Percentiles rank a stretch among this genome's conserved stretches.
Conservation (phyloP, 2,329 filamentous ascomycete species). For the Arthroderma uncinatum region DNA sequence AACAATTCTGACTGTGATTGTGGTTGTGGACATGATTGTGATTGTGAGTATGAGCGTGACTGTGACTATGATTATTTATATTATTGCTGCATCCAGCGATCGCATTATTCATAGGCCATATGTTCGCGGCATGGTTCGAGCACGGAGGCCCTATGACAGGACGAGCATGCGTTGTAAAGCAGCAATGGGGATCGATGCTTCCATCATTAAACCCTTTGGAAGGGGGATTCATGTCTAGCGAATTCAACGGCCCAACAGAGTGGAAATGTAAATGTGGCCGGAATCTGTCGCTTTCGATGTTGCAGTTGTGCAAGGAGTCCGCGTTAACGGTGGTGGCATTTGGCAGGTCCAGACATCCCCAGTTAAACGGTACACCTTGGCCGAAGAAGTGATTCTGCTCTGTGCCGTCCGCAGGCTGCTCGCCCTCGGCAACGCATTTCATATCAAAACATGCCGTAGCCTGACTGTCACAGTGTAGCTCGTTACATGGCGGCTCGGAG, state of each 20-base stretch:
- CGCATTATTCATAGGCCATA: conserved; percentile 6
- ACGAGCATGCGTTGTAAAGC: neutral
- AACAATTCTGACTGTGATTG: neutral
- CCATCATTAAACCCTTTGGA: neutral
- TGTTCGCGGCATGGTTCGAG: conserved; percentile 3
- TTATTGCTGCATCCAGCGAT: conserved; percentile 1
- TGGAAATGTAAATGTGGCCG: conserved; percentile 1
- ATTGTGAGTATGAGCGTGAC: too few species aligned
- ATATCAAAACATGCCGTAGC: conserved; percentile 30
- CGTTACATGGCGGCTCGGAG: conserved; percentile 25
- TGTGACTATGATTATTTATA: neutral
- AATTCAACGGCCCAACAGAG: neutral
- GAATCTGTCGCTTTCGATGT: neutral
- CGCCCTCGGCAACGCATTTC: conserved; percentile 18
- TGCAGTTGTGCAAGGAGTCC: neutral
- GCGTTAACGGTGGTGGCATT: conserved; percentile 2
- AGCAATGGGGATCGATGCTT: neutral
- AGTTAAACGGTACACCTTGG: conserved; percentile 8
- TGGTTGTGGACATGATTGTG: too few species aligned
- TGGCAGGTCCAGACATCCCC: conserved; percentile 8
- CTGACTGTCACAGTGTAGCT: conserved; percentile 21
- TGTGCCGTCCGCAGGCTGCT: neutral
- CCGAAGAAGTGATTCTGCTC: conserved; percentile 3
- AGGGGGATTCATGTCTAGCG: neutral
- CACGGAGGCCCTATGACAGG: neutral